These are phyloP conservation scores for Liquidambar formosana DNA, from an alignment of 164 flowering plant genomes.

Conservation along the genomic window DNA sequence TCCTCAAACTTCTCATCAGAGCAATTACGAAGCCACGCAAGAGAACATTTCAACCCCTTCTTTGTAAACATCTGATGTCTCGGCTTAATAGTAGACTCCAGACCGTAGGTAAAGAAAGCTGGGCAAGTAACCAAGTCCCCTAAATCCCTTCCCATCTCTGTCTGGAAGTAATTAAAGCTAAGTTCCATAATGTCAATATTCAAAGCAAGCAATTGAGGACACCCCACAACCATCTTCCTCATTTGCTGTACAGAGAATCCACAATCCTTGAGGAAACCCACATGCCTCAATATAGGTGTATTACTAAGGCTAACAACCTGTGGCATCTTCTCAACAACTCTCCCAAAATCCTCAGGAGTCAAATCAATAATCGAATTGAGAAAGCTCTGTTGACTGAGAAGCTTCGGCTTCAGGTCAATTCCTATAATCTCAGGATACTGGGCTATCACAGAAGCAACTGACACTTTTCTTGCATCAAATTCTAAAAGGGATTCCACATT, in stretches of 20 bases:
- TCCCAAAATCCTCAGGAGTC: conserved; percentile 58
- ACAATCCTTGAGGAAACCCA: conserved; percentile 69
- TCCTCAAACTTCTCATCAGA: conserved; percentile 78
- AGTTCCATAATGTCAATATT: conserved; percentile 75
- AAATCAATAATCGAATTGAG: conserved; percentile 50
- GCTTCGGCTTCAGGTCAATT: conserved; percentile 66
- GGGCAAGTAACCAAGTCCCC: conserved; percentile 83
- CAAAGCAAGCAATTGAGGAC: conserved; percentile 86
- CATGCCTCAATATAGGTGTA: conserved; percentile 56
- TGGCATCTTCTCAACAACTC: conserved; percentile 87
- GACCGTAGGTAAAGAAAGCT: conserved; percentile 87
- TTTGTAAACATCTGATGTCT: conserved; percentile 58
- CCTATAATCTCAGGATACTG: conserved; percentile 93
- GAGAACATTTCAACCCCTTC: conserved; percentile 74
- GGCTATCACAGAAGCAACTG: conserved; percentile 66
- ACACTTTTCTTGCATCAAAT: conserved; percentile 47
- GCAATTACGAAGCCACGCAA: conserved; percentile 91
- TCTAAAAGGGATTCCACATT: conserved; percentile 66
- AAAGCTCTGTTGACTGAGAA: conserved; percentile 44
- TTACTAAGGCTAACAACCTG: conserved; percentile 74
- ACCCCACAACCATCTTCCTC: conserved; percentile 69
- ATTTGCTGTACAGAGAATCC: conserved; percentile 72
- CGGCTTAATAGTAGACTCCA: conserved; percentile 81
- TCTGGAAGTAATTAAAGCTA: conserved; percentile 67
- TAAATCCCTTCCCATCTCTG: conserved; percentile 65